These are phyloP conservation scores for Flammula alnicola DNA, from an alignment of 1,284 basidiomycete species.

Conservation along the genomic window DNA sequence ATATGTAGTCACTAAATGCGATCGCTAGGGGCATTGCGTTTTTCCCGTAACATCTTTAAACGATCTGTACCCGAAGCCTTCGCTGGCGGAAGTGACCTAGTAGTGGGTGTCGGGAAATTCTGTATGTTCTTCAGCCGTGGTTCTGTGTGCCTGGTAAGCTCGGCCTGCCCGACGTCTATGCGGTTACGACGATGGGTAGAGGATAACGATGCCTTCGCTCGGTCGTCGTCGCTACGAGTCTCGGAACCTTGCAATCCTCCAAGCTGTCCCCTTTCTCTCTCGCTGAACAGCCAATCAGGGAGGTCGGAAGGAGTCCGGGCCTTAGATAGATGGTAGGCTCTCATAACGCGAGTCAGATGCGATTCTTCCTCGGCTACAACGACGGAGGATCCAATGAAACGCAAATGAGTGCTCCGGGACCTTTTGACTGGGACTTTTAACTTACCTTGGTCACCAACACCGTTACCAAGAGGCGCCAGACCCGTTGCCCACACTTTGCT, in stretches of 20 bases:
- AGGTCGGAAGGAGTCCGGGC: constrained; percentile 61
- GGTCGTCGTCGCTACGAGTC: constrained; percentile 22
- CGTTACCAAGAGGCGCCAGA: constrained; percentile 39
- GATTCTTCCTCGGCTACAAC: constrained; percentile 56
- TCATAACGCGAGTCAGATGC: constrained; percentile 65
- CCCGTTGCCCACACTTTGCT: constrained; percentile 55
- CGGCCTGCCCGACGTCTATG: constrained; percentile 2
- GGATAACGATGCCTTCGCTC: constrained; percentile 6
- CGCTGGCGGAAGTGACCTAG: constrained; percentile 1
- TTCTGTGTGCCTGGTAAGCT: constrained; percentile 12
- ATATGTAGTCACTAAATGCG: constrained; percentile 5
- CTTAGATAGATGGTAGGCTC: constrained; percentile 67
- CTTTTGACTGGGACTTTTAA: too few species aligned
- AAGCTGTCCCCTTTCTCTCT: constrained; percentile 48
- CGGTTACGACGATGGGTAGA: constrained; percentile 13
- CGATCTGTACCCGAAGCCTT: constrained; percentile 20
- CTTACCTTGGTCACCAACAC: constrained; percentile 55
- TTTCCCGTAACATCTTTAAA: constrained; percentile 20
- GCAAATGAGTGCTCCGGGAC: background rate
- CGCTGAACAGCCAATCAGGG: constrained; percentile 70
- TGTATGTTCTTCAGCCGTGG: constrained; percentile 11
- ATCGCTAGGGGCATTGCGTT: constrained; percentile 12
- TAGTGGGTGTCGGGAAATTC: constrained; percentile 5
- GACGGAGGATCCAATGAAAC: background rate
- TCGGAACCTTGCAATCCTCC: constrained; percentile 23